Conservation (phyloP, 495 filamentous ascomycete genomes). For the Hypoxylon lienhwacheense region DNA sequence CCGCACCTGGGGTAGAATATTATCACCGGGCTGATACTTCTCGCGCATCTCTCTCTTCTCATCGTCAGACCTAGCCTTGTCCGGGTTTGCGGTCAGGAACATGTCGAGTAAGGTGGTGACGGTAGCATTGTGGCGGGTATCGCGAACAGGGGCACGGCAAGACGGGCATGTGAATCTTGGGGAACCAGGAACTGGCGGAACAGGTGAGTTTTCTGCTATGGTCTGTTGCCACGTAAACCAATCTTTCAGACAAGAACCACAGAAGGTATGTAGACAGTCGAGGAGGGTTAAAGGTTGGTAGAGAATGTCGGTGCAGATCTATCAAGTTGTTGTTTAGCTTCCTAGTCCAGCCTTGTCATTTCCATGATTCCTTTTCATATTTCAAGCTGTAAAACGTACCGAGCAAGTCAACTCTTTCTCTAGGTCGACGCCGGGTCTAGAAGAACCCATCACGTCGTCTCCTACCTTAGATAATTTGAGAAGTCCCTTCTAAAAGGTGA, state of each 20-base stretch:
- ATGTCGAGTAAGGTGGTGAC: constrained; percentile 83
- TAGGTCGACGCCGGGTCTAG: constrained; percentile 58
- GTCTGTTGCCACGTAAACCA: constrained; percentile 76
- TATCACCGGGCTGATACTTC: constrained; percentile 76
- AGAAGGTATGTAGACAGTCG: constrained; percentile 97
- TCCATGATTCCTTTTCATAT: not conserved
- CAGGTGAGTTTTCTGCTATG: constrained; percentile 48
- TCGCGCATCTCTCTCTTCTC: constrained; percentile 72
- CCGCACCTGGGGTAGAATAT: constrained; percentile 63
- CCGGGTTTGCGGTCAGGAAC: constrained; percentile 74
- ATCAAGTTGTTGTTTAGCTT: constrained; percentile 2
- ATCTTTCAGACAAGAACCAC: constrained; percentile 88
- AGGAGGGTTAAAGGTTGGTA: constrained; percentile 94
- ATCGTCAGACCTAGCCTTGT: constrained; percentile 60
- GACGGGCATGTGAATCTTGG: constrained; percentile 83
- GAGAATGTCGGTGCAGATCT: constrained; percentile 97
- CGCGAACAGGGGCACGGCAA: constrained; percentile 82
- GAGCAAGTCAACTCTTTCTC: constrained; percentile 92
- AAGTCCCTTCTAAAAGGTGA: too few relatives aligned
- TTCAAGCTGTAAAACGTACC: constrained; percentile 55
- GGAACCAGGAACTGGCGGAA: constrained; percentile 49
- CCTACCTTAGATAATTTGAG: constrained; percentile 1
- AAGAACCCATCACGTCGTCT: constrained; percentile 21
- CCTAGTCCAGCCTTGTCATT: not conserved
- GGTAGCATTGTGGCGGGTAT: constrained; percentile 80